phyloP scores from a whole-genome alignment of 2,329 filamentous ascomycete genomes.

The Teratosphaeria destructans region DNA sequence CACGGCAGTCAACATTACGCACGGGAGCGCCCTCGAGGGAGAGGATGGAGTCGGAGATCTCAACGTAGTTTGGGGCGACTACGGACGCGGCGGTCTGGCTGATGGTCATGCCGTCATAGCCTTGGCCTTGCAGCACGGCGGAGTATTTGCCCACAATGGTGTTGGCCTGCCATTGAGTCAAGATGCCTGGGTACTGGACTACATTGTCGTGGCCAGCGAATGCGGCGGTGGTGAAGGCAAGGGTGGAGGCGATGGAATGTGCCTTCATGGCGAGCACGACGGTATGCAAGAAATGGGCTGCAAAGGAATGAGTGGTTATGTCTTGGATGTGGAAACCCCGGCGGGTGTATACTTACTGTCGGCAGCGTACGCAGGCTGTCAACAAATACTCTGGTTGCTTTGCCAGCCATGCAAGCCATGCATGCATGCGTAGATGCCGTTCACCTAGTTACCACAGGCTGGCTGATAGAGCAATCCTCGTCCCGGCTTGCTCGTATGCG shows the following conservation, averaged over 20 bases:
- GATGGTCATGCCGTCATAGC: background rate
- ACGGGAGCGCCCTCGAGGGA: constrained; percentile 3
- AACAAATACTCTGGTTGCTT: background rate
- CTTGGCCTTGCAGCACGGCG: constrained; percentile 2
- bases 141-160: constrained; percentile 3
- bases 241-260: background rate
- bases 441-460: background rate
- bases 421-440: background rate
- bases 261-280: background rate
- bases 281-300: background rate
- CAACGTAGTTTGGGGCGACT: constrained; percentile 3
- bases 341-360: too few relatives aligned
- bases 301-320: background rate
- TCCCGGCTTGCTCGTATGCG: background rate
- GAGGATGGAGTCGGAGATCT: constrained; percentile 5
- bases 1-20: background rate
- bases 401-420: background rate
- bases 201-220: background rate
- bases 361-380: background rate
- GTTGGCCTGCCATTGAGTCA: constrained; percentile 3
- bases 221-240: background rate
- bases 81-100: constrained; percentile 2
- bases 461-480: background rate
- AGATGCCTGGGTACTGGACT: background rate
- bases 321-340: background rate